Percentiles rank a stretch among this genome's conserved stretches.
phyloP scores from a whole-genome alignment of 768 basidiomycete genomes.

The Phaeolepiota aurea region DNA sequence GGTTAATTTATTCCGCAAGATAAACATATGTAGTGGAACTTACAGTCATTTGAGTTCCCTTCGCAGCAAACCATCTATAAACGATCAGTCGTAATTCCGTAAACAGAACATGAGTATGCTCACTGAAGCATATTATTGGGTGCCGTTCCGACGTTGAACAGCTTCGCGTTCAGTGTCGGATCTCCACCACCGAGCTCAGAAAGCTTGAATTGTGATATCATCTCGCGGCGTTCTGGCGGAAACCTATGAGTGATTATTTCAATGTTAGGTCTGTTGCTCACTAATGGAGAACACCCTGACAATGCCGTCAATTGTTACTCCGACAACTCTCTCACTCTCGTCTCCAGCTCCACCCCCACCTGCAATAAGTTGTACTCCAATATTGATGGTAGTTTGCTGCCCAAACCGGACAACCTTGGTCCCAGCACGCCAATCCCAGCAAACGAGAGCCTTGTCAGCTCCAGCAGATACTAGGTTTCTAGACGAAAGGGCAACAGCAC shows the following conservation, averaged over 20 bases:
- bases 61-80: slow-evolving; percentile 79
- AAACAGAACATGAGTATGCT: slow-evolving; percentile 17
- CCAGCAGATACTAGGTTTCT: slow-evolving; percentile 84
- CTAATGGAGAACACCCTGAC: slow-evolving; percentile 88
- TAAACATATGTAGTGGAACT: slow-evolving; percentile 13
- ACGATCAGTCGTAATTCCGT: background rate
- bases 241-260: background rate
- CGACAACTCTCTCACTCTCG: slow-evolving; percentile 80
- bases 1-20: background rate
- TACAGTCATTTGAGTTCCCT: slow-evolving; percentile 86
- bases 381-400: slow-evolving; percentile 88
- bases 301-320: slow-evolving; percentile 88
- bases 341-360: slow-evolving; percentile 24
- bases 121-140: slow-evolving; percentile 86
- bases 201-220: slow-evolving; percentile 89
- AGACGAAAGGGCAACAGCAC: slow-evolving; percentile 80
- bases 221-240: slow-evolving; percentile 54
- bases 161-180: slow-evolving; percentile 53
- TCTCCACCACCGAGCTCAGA: slow-evolving; percentile 67
- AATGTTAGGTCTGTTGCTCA: slow-evolving; percentile 26
- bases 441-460: slow-evolving; percentile 66
- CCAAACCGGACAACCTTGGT: slow-evolving; percentile 87
- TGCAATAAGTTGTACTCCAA: slow-evolving; percentile 79
- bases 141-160: slow-evolving; percentile 72
- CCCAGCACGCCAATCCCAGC: slow-evolving; percentile 87